Evolutionary conservation across 345 rosid genomes (phyloP).

Genomic region (Psidium friedrichsthalianum): DNA sequence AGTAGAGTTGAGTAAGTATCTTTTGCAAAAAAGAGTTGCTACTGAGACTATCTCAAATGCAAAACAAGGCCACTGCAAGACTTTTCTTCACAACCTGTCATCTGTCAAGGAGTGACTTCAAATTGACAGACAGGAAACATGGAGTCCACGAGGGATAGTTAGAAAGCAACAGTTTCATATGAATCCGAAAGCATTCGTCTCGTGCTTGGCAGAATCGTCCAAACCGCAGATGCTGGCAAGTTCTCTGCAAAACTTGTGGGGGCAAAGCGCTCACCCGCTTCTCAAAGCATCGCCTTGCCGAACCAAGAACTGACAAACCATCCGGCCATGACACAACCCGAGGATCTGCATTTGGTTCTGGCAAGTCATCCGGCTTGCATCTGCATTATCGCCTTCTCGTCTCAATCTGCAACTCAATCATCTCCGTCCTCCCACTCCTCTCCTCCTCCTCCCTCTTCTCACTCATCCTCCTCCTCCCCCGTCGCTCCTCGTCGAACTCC

Average conservation of each 20-base stretch:
- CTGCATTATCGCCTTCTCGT: slow-evolving; percentile 64
- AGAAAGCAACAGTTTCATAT: slow-evolving; percentile 11
- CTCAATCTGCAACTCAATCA: slow-evolving; percentile 51
- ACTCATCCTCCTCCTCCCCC: slow-evolving; percentile 40
- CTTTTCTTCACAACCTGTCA: neutral
- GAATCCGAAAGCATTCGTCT: slow-evolving; percentile 55
- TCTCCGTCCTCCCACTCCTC: slow-evolving; percentile 67
- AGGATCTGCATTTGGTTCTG: slow-evolving; percentile 72
- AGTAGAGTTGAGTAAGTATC: too few relatives aligned
- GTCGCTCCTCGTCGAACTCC: slow-evolving; percentile 41
- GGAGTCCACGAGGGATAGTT: neutral
- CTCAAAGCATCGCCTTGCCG: slow-evolving; percentile 41
- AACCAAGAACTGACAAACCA: slow-evolving; percentile 56
- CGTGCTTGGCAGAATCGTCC: slow-evolving; percentile 48
- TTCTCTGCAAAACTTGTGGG: slow-evolving; percentile 57
- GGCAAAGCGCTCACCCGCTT: slow-evolving; percentile 6
- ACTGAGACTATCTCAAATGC: neutral
- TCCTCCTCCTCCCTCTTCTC: slow-evolving; percentile 70
- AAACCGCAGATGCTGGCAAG: slow-evolving; percentile 61
- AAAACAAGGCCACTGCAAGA: neutral
- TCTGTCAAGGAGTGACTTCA: neutral
- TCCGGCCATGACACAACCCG: slow-evolving; percentile 52
- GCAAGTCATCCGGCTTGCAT: slow-evolving; percentile 67
- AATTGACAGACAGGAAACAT: neutral
- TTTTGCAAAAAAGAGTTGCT: neutral